Conservation (phyloP, 495 filamentous ascomycete species). For the Hyaloscypha finlandica region DNA sequence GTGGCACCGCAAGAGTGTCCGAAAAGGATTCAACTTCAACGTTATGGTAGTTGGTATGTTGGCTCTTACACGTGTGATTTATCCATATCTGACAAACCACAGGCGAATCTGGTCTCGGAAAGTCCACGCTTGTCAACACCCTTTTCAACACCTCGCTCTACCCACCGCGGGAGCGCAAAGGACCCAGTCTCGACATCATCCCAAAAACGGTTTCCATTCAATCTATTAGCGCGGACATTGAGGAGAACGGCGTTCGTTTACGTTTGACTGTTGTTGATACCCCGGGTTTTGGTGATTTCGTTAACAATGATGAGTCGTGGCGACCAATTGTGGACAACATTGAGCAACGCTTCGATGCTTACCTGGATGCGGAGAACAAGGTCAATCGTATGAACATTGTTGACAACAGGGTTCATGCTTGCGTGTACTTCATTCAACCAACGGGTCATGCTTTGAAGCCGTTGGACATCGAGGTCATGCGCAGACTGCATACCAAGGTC, state of each 20-base stretch:
- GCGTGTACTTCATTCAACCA: conserved; percentile 99
- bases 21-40: conserved; percentile 99
- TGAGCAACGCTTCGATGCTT: conserved; percentile 96
- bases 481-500: conserved; percentile 98
- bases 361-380: conserved; percentile 99
- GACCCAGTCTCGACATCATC: conserved; percentile 94
- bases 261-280: conserved; percentile 97
- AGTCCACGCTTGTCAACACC: conserved; percentile 98
- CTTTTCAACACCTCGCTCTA: conserved; percentile 99
- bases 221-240: conserved; percentile 97
- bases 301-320: conserved; percentile 99
- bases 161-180: conserved; percentile 96
- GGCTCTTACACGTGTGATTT: neutral
- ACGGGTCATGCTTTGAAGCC: conserved; percentile 99
- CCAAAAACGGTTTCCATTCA: conserved; percentile 99
- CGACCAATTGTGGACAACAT: conserved; percentile 98
- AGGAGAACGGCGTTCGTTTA: conserved; percentile 97
- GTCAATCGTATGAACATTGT: conserved; percentile 99
- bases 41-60: conserved; percentile 98
- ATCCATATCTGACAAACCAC: conserved; percentile 21
- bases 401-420: conserved; percentile 97
- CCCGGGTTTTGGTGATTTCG: conserved; percentile 97
- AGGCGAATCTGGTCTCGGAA: conserved; percentile 99
- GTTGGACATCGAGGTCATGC: conserved; percentile 98
- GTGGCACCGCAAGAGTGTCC: conserved; percentile 99